Evolutionary conservation across 2,329 filamentous ascomycete species (phyloP).

Genomic region (Pseudogymnoascus sp.): DNA sequence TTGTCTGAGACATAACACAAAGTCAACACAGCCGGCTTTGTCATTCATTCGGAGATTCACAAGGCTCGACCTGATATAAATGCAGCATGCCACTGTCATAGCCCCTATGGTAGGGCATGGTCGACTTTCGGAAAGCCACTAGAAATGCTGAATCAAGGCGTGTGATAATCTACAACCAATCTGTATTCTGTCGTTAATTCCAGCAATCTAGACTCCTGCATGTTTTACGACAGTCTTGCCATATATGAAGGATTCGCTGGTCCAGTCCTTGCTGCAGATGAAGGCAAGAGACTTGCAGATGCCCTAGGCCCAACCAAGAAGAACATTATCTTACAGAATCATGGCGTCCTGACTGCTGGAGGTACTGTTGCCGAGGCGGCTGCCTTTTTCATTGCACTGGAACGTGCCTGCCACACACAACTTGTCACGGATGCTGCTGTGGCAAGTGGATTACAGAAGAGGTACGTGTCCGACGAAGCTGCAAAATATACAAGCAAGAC

Average conservation of each 20-base stretch:
- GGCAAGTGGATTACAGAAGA: no score
- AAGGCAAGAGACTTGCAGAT: constrained; percentile 41
- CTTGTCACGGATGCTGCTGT: constrained; percentile 50
- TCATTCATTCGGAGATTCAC: constrained; percentile 44
- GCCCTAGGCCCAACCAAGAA: no score
- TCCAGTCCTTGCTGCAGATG: constrained; percentile 44
- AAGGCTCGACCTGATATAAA: constrained; percentile 49
- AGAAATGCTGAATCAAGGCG: constrained; percentile 50
- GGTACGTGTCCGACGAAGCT: no score
- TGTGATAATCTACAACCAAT: no score
- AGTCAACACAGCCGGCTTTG: constrained; percentile 41
- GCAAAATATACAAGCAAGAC: no score
- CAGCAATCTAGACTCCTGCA: no score
- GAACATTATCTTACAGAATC: constrained; percentile 42
- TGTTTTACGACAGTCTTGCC: constrained; percentile 39
- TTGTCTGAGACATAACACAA: constrained; percentile 60
- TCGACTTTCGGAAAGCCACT: constrained; percentile 39
- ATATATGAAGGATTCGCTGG: constrained; percentile 40
- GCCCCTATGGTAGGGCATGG: constrained; percentile 51
- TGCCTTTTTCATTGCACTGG: constrained; percentile 42
- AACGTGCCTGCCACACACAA: constrained; percentile 40
- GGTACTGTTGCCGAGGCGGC: constrained; percentile 40
- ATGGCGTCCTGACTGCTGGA: constrained; percentile 46
- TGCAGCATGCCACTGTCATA: constrained; percentile 50
- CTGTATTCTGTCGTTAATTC: no score